Percentiles rank a stretch among this genome's conserved stretches.
These are phyloP conservation scores for Symbiodinium natans DNA, from an alignment of 73 alveolate genomes.

Conservation along the genomic window DNA sequence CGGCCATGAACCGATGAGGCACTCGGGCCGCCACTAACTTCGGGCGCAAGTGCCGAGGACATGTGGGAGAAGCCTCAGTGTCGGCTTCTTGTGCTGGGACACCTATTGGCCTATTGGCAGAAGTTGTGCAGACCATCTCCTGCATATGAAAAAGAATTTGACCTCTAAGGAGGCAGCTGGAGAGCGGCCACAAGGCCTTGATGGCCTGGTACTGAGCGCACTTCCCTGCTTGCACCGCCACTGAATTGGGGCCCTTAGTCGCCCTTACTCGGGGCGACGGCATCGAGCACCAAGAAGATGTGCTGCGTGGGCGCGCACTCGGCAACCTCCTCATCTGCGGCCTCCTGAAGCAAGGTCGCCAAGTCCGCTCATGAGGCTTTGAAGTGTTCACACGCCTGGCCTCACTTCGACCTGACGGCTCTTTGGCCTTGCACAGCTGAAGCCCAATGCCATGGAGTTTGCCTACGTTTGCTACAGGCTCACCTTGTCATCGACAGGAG, in stretches of 20 bases:
- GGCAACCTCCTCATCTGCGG: background rate
- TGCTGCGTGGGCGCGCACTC: conserved; percentile 43
- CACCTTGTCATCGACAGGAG: background rate
- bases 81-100: background rate
- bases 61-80: background rate
- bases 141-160: background rate
- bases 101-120: too few relatives aligned
- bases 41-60: background rate
- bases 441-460: too few relatives aligned
- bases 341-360: too few relatives aligned
- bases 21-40: background rate
- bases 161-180: conserved; percentile 20
- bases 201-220: conserved; percentile 27
- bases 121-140: too few relatives aligned
- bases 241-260: too few relatives aligned
- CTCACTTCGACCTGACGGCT: too few relatives aligned
- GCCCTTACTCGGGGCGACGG: background rate
- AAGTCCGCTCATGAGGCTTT: too few relatives aligned
- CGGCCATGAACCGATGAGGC: too few relatives aligned
- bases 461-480: too few relatives aligned
- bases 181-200: conserved; percentile 61
- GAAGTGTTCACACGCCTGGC: too few relatives aligned
- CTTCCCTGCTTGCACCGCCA: background rate
- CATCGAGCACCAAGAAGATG: conserved; percentile 52
- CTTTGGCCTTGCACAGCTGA: too few relatives aligned